Conservation (phyloP, 148 eudicot genomes). For the Rhododendron molle region DNA sequence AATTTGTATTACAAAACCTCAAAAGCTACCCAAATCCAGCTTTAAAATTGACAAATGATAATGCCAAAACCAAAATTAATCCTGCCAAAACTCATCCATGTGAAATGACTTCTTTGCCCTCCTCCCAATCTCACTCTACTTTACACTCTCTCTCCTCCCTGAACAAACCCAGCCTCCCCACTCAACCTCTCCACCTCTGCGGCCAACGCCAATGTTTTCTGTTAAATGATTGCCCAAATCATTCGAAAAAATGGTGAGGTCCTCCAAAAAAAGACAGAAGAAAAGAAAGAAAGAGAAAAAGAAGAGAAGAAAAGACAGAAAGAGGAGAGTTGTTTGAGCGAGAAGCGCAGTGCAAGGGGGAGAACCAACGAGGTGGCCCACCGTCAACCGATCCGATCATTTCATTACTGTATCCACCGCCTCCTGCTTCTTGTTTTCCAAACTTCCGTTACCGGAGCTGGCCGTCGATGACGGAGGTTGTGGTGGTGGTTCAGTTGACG, state of each 20-base stretch:
- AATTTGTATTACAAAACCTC: no score
- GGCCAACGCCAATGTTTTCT: not conserved
- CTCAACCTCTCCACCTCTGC: no score
- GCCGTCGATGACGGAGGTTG: no score
- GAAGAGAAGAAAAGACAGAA: conserved; percentile 18
- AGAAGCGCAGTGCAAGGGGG: conserved; percentile 35
- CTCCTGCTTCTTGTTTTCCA: not conserved
- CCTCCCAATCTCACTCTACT: no score
- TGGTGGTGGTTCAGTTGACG: not conserved
- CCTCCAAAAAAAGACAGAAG: not conserved
- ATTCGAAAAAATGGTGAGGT: not conserved
- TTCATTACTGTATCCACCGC: not conserved
- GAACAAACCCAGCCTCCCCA: no score
- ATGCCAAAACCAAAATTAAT: no score
- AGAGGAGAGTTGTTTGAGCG: conserved; percentile 26
- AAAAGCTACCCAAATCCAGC: no score
- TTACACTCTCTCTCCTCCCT: no score
- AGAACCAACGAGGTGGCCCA: conserved; percentile 53
- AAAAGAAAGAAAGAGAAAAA: conserved; percentile 14
- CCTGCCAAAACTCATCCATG: no score
- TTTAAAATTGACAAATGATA: no score
- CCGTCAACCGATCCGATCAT: conserved; percentile 30
- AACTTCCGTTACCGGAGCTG: not conserved
- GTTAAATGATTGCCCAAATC: not conserved
- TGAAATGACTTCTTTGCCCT: no score